Conservation (phyloP, 306 rosid genomes). For the Dalbergia oliveri region DNA sequence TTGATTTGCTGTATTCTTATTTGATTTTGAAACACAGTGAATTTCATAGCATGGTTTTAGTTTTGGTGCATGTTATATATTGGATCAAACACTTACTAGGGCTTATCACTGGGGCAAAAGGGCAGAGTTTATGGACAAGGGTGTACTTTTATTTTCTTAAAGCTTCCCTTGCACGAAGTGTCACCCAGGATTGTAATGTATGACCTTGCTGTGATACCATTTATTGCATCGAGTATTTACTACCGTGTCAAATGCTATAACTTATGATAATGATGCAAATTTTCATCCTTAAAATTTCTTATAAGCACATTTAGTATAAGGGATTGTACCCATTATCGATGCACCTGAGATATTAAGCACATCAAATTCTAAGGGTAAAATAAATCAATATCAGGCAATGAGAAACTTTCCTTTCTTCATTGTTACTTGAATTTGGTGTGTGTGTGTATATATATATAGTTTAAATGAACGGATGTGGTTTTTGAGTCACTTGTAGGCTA, state of each 20-base stretch:
- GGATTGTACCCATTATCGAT: background rate
- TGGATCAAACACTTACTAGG: background rate
- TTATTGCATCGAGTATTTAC: no score
- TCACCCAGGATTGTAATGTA: background rate
- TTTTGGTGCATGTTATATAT: slow-evolving; percentile 21
- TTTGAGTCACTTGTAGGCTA: background rate
- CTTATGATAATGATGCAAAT: background rate
- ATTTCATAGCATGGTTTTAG: slow-evolving; percentile 28
- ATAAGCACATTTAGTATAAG: background rate
- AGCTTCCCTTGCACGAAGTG: background rate
- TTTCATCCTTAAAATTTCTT: background rate
- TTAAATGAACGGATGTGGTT: no score
- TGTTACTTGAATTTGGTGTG: slow-evolving; percentile 27
- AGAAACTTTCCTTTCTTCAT: slow-evolving; percentile 2
- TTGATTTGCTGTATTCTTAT: slow-evolving; percentile 31
- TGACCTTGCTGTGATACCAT: background rate
- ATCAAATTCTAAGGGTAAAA: background rate
- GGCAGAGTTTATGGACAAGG: background rate
- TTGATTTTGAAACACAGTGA: slow-evolving; percentile 11
- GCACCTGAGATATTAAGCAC: background rate
- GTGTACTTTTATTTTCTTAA: background rate
- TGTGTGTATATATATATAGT: no score
- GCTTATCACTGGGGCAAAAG: background rate
- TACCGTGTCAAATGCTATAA: background rate
- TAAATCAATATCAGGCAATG: background rate